Evolutionary conservation across 2,329 filamentous ascomycete genomes (phyloP).

Genomic region (Aulographum hederae): DNA sequence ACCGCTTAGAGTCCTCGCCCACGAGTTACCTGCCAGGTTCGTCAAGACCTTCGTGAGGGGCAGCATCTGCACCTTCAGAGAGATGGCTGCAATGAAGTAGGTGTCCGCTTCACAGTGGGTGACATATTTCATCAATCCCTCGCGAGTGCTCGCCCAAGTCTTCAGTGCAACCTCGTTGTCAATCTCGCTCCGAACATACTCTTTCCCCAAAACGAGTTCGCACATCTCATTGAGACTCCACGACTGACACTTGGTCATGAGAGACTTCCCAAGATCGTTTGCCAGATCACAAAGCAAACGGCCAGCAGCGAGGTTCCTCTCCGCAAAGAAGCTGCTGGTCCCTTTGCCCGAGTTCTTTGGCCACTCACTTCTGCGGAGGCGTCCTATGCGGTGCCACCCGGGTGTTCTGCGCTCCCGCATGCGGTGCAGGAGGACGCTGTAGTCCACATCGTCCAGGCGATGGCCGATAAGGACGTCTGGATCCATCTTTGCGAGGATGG

Average conservation of each 20-base stretch:
- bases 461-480: slow-evolving; percentile 90
- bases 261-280: slow-evolving; percentile 92
- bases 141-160: slow-evolving; percentile 67
- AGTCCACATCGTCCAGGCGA: slow-evolving; percentile 92
- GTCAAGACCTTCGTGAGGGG: slow-evolving; percentile 89
- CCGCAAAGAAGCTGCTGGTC: slow-evolving; percentile 80
- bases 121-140: slow-evolving; percentile 82
- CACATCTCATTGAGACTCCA: slow-evolving; percentile 99
- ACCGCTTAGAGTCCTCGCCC: slow-evolving; percentile 88
- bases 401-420: slow-evolving; percentile 80
- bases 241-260: slow-evolving; percentile 93
- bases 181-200: slow-evolving; percentile 59
- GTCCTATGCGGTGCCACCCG: slow-evolving; percentile 85
- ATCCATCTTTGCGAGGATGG: slow-evolving; percentile 71
- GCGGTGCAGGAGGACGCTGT: slow-evolving; percentile 73
- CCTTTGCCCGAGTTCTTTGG: slow-evolving; percentile 71
- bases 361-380: slow-evolving; percentile 71
- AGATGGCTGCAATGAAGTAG: slow-evolving; percentile 84
- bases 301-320: slow-evolving; percentile 76
- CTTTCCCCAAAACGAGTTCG: slow-evolving; percentile 62
- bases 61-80: slow-evolving; percentile 76
- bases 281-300: slow-evolving; percentile 83
- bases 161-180: slow-evolving; percentile 78
- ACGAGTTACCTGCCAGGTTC: slow-evolving; percentile 93
- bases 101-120: slow-evolving; percentile 91